Evolutionary conservation across 805 yeast genomes (phyloP).

Genomic region (Candida methanosorbosa): DNA sequence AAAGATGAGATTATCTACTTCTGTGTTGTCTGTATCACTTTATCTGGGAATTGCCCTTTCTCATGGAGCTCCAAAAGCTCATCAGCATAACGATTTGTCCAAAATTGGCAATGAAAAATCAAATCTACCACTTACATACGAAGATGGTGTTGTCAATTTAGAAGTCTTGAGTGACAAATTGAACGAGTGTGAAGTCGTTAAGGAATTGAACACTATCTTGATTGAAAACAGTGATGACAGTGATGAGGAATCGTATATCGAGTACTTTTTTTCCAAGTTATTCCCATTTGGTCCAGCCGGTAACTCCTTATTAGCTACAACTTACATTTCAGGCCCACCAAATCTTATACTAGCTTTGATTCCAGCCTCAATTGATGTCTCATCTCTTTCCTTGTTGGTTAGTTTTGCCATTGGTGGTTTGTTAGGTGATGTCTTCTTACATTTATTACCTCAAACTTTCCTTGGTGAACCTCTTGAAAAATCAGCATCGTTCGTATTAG

Average conservation of each 20-base stretch:
- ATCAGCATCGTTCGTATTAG: slow-evolving; percentile 35
- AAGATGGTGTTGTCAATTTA: slow-evolving; percentile 34
- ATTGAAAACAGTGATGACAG: slow-evolving; percentile 3
- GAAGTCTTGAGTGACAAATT: slow-evolving; percentile 22
- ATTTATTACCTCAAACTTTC: slow-evolving; percentile 62
- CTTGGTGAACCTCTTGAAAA: slow-evolving; percentile 40
- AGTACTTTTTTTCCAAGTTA: slow-evolving; percentile 30
- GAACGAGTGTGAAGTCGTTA: slow-evolving; percentile 30
- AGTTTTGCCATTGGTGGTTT: slow-evolving; percentile 73
- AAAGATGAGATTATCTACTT: no score
- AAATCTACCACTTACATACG: not conserved
- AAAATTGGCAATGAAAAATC: no score
- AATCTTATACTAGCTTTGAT: slow-evolving; percentile 44
- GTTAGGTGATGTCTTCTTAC: slow-evolving; percentile 67
- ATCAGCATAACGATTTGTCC: no score
- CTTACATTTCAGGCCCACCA: slow-evolving; percentile 60
- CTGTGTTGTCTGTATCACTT: no score
- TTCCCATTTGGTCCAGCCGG: slow-evolving; percentile 51
- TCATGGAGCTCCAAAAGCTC: no score
- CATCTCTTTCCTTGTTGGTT: slow-evolving; percentile 44
- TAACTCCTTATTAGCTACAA: slow-evolving; percentile 56
- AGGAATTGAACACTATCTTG: slow-evolving; percentile 23
- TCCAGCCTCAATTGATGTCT: slow-evolving; percentile 47
- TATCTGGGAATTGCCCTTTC: no score
- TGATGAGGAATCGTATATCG: slow-evolving; percentile 20